Evolutionary conservation across 1,139 yeast genomes (phyloP).

Genomic region (Taiozyma sp.): DNA sequence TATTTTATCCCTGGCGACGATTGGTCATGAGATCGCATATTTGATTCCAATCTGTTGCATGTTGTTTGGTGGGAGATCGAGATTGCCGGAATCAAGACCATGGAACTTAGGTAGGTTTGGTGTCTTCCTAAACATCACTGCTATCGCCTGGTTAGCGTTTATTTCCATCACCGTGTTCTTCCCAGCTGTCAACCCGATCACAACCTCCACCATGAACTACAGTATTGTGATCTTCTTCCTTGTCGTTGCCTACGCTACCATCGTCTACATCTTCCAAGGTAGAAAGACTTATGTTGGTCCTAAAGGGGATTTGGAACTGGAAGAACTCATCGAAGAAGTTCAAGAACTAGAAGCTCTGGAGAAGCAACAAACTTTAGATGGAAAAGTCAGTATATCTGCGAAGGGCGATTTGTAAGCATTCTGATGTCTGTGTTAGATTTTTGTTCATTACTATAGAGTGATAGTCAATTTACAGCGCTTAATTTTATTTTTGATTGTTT

Average conservation of each 20-base stretch:
- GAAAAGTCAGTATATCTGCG: no score
- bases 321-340: background rate
- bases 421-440: no score
- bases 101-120: slow-evolving; percentile 52
- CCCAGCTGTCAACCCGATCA: slow-evolving; percentile 35
- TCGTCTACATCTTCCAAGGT: slow-evolving; percentile 30
- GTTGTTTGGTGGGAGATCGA: slow-evolving; percentile 28
- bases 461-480: no score
- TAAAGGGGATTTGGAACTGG: slow-evolving; percentile 7
- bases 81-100: slow-evolving; percentile 40
- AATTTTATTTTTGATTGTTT: no score
- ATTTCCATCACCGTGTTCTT: slow-evolving; percentile 43
- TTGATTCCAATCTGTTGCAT: slow-evolving; percentile 41
- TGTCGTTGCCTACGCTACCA: slow-evolving; percentile 28
- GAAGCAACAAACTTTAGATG: background rate
- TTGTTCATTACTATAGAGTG: no score
- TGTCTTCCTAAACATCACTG: slow-evolving; percentile 26
- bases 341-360: background rate
- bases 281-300: slow-evolving; percentile 24
- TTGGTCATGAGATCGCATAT: slow-evolving; percentile 56
- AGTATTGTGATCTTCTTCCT: slow-evolving; percentile 35
- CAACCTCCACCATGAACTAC: slow-evolving; percentile 33
- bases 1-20: slow-evolving; percentile 47
- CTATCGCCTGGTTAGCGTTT: slow-evolving; percentile 32
- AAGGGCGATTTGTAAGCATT: background rate